phyloP scores from a whole-genome alignment of 177 flowering plant genomes.

The Vitis hybrid region DNA sequence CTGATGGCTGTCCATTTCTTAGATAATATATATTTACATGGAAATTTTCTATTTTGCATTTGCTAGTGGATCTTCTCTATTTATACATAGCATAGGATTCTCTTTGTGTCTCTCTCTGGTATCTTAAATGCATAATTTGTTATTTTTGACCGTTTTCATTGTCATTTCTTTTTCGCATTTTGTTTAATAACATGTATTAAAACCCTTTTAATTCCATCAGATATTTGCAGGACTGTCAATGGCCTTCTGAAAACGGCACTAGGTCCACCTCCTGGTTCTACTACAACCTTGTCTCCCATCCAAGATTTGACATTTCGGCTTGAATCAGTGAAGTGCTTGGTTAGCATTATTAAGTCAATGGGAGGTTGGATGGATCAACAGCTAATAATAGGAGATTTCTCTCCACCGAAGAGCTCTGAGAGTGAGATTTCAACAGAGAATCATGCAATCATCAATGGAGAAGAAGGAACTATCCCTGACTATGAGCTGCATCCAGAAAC shows the following conservation, averaged over 20 bases:
- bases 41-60: too few species aligned
- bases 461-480: constrained; percentile 65
- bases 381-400: constrained; percentile 51
- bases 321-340: constrained; percentile 96
- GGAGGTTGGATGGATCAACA: constrained; percentile 98
- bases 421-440: constrained; percentile 50
- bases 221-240: constrained; percentile 96
- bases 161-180: constrained; percentile 1
- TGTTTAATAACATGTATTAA: constrained; percentile 50
- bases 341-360: constrained; percentile 81
- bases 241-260: constrained; percentile 96
- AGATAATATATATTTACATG: too few species aligned
- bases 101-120: too few species aligned
- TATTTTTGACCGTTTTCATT: too few species aligned
- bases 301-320: constrained; percentile 87
- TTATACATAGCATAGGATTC: too few species aligned
- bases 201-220: constrained; percentile 84
- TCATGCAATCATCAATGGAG: constrained; percentile 43
- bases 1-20: too few species aligned
- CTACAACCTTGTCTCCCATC: constrained; percentile 77
- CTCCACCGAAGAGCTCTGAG: constrained; percentile 48
- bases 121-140: too few species aligned
- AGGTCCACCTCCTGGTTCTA: constrained; percentile 94
- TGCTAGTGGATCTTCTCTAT: too few species aligned
- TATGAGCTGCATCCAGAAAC: constrained; percentile 71